phyloP scores from a whole-genome alignment of 768 basidiomycete genomes.

The Myochromella boudieri region DNA sequence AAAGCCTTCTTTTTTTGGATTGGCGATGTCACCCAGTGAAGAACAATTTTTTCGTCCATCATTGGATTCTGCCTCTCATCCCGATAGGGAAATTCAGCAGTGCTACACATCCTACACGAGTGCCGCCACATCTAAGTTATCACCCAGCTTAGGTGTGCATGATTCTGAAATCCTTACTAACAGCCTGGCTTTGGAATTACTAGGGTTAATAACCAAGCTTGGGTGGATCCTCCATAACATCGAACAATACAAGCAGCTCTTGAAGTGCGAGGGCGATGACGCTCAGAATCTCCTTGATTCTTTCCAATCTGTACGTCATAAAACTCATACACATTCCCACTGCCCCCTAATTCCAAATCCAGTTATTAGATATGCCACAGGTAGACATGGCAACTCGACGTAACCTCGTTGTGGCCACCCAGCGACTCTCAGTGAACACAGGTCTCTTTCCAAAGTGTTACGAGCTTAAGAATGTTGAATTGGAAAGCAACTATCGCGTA shows the following conservation, averaged over 20 bases:
- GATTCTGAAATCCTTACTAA: too few relatives aligned
- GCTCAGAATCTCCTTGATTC: slow-evolving; percentile 3
- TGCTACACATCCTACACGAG: too few relatives aligned
- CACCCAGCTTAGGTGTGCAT: too few relatives aligned
- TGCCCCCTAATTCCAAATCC: background rate
- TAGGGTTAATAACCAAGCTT: too few relatives aligned
- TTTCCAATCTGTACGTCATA: background rate
- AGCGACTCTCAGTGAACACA: background rate
- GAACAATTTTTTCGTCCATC: too few relatives aligned
- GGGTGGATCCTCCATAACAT: background rate
- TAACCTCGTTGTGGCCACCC: slow-evolving; percentile 1
- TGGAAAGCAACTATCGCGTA: background rate
- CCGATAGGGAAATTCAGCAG: too few relatives aligned
- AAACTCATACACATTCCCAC: background rate
- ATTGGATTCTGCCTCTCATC: too few relatives aligned
- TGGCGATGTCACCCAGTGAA: too few relatives aligned
- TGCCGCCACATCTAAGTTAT: too few relatives aligned
- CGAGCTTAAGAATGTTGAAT: background rate
- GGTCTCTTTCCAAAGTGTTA: slow-evolving; percentile 5
- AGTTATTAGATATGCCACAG: background rate
- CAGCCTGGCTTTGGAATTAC: too few relatives aligned
- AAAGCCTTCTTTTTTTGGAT: too few relatives aligned
- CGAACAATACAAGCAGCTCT: slow-evolving; percentile 1
- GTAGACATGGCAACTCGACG: background rate
- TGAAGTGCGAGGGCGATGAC: background rate